Evolutionary conservation across 306 rosid genomes (phyloP), one percentile per base, ranked within the genome.

Genomic region (Comarum palustre): DNA sequence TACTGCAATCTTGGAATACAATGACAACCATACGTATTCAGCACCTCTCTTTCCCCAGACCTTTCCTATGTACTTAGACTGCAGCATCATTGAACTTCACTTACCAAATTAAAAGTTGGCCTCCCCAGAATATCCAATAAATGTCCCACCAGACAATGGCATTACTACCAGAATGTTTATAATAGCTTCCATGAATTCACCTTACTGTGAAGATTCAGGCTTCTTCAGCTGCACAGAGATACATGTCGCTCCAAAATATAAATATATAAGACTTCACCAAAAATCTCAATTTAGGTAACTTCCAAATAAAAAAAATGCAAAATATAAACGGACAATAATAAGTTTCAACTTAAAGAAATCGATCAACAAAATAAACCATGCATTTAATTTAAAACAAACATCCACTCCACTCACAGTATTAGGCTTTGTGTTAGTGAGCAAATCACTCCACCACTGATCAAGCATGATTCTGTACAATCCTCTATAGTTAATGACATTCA

Each of bases 1-100:
- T 51, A 51, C 58, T n/a, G 58, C 58, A n/a, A 51, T 51, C 4
- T 51, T 51, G 25, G 58, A 51, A 51, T n/a, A n/a, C 58, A 51
- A n/a, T 51, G 58, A 13, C 24, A 51, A 51, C 27, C n/a, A n/a
- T 51, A 51, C 25, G n/a, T n/a, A 7, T 51, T 11, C 58, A 20
- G 10, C 25, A 51, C n/a, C 58, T n/a, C 1, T n/a, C 12, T 51
- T 51, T 8, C 27, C 58, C 27, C 1, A 51, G 2, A 51, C 4
- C 27, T 27, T n/a, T n/a, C 58, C 27, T 2, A n/a, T 51, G 13
- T 51, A 2, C 58, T 17, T 6, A 19, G 24, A 50, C 55, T n/a
- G 27, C 58, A n/a, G 58, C 58, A n/a, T 0, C 27, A 8, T 2
- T 51, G 6, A 51, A 51, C 58, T 51, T 51, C 27, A n/a, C 27